Evolutionary conservation across 495 filamentous ascomycete genomes (phyloP).

Genomic region (Trichocladium uniseriatum): DNA sequence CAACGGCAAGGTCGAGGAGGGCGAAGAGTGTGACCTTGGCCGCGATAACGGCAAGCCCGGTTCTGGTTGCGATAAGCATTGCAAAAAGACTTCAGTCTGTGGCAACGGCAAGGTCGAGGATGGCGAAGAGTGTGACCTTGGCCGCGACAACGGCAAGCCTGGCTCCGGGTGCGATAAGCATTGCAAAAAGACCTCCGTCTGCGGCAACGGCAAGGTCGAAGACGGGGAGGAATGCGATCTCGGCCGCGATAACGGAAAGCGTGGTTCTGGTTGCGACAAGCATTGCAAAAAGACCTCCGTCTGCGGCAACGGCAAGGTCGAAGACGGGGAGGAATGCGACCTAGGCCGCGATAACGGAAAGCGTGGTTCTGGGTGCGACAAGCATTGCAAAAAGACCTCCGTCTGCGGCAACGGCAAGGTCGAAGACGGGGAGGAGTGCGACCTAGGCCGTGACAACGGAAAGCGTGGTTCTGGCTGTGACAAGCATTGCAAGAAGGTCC

Average conservation of each 20-base stretch:
- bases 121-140: slow-evolving; percentile 9
- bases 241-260: slow-evolving; percentile 4
- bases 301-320: slow-evolving; percentile 2
- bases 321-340: too few species aligned
- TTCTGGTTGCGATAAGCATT: slow-evolving; percentile 9
- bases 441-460: slow-evolving; percentile 1
- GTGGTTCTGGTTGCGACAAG: slow-evolving; percentile 1
- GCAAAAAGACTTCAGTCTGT: slow-evolving; percentile 12
- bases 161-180: not conserved
- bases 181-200: slow-evolving; percentile 1
- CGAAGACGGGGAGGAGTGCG: not conserved
- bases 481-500: slow-evolving; percentile 1
- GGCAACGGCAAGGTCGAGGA: slow-evolving; percentile 14
- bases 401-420: not conserved
- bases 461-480: slow-evolving; percentile 1
- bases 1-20: slow-evolving; percentile 5
- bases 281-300: not conserved
- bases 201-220: slow-evolving; percentile 2
- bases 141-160: slow-evolving; percentile 2
- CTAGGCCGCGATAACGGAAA: too few species aligned
- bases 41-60: slow-evolving; percentile 3
- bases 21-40: slow-evolving; percentile 7
- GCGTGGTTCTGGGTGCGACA: not conserved
- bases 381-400: not conserved
- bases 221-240: slow-evolving; percentile 5